Base-by-base conservation (phyloP, 1,139 yeast species). In the Yarrowia galli region DNA sequence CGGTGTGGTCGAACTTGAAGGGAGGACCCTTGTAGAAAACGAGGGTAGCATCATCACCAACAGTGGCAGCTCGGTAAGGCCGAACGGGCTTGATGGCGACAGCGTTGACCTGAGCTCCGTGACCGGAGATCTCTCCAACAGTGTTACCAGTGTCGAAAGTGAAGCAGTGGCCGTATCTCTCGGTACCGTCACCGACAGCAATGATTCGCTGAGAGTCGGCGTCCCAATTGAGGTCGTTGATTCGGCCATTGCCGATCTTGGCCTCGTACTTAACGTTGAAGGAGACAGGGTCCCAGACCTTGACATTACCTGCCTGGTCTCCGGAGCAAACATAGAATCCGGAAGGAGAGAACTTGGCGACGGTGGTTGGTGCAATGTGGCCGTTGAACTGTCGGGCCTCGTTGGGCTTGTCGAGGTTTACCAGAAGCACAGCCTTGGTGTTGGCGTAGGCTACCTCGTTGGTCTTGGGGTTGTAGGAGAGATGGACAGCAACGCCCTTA, bases 161-260 rank as follows among this genome's bases (percentile, higher is more conserved):
- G 75, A 95, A 92, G 71, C 97, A 93, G 73, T 91, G 97, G 3
- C 98, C 99, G 75, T 87, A 92, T 71, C 89, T 85, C 74, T 93
- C 98, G 74, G 89, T 89, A 64, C 99, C 98, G 73, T 91, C 89
- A 67, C 99, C 99, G 13, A 93, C 98, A 1, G 97, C 97, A 75
- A 96, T 91, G 68, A 96, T 80, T 71, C 99, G 84, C 69, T 88
- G 82, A 65, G 88, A 87, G 74, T 96, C 99, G 23, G 89, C 89
- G 76, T 96, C 99, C 99, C 98, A 96, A 1, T 93, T 88, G 71
- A 95, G 82, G 70, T 92, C 92, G 72, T 85, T 89, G 74, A 96
- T 87, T 16, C 92, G 86, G 2, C 98, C 98, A 48, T 91, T 85
- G 70, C 95, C 85, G 42, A 92, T 87, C 72, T 86, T 91, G 76